Evolutionary conservation across 1,284 basidiomycete species (phyloP).

Genomic region (Ustilago sp.): DNA sequence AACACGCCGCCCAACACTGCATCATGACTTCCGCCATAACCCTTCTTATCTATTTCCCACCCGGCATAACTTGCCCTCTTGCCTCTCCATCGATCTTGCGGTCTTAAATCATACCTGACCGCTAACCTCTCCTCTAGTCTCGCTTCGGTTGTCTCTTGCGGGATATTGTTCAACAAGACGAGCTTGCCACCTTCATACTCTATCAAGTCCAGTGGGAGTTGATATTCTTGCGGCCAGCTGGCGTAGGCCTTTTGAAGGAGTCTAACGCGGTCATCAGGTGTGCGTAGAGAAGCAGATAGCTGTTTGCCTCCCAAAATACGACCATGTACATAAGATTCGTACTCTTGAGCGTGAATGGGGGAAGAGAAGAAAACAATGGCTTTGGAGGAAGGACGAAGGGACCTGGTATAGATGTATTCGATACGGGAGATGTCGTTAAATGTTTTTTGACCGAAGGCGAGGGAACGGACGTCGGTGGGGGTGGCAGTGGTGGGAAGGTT

Average conservation of each 20-base stretch:
- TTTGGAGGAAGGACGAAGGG: constrained; percentile 23
- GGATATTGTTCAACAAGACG: constrained; percentile 52
- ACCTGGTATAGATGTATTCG: constrained; percentile 36
- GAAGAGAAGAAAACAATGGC: constrained; percentile 36
- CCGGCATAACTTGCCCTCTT: constrained; percentile 22
- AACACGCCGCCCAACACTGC: constrained; percentile 36
- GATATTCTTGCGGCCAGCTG: constrained; percentile 16
- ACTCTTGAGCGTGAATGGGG: constrained; percentile 13
- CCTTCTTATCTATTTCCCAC: constrained; percentile 11
- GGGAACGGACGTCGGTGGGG: constrained; percentile 34
- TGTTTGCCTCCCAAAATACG: constrained; percentile 34
- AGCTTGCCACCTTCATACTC: constrained; percentile 46
- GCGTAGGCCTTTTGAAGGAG: constrained; percentile 18
- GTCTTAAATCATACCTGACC: constrained; percentile 40
- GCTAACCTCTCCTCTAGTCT: constrained; percentile 52
- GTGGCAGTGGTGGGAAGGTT: constrained; percentile 36
- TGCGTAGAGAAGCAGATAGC: constrained; percentile 18
- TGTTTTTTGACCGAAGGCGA: constrained; percentile 18
- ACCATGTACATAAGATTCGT: constrained; percentile 18
- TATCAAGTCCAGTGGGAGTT: constrained; percentile 44
- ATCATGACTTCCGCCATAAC: constrained; percentile 35
- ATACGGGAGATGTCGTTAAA: constrained; percentile 32
- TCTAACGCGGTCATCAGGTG: neutral
- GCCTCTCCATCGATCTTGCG: constrained; percentile 41
- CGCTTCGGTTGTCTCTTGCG: constrained; percentile 48